Evolutionary conservation across 192 early-diverging fungal species (phyloP).

Genomic region (Backusella australiensis): DNA sequence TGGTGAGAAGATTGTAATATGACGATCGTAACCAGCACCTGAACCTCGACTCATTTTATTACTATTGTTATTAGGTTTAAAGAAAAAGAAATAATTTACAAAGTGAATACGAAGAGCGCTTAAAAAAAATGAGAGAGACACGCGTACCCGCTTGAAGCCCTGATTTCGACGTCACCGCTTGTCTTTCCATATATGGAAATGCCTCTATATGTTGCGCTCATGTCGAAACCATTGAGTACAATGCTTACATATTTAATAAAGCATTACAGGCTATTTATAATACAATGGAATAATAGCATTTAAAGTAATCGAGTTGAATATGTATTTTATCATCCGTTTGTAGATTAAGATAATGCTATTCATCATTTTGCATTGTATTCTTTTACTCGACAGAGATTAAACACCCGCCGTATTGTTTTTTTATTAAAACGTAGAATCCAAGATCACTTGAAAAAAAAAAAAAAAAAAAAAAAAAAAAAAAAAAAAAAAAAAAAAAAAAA

Average conservation of each 20-base stretch:
- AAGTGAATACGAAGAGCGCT: background rate
- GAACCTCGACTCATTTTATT: constrained; percentile 38
- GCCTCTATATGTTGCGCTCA: too few species aligned
- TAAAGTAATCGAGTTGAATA: background rate
- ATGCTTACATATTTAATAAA: too few species aligned
- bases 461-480: too few species aligned
- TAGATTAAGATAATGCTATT: background rate
- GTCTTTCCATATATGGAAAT: background rate
- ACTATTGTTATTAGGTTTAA: background rate
- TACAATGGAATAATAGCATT: too few species aligned
- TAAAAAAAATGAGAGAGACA: background rate
- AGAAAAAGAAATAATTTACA: background rate
- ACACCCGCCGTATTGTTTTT: background rate
- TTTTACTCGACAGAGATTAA: background rate
- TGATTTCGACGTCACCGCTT: background rate
- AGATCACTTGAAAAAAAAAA: too few species aligned
- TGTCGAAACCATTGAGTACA: too few species aligned
- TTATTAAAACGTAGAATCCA: background rate
- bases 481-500: too few species aligned
- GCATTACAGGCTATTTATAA: too few species aligned
- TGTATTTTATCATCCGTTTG: background rate
- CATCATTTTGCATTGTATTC: background rate
- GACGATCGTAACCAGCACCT: constrained; percentile 91
- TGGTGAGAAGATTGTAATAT: constrained; percentile 99
- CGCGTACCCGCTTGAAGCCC: background rate